phyloP scores from a whole-genome alignment of 805 yeast genomes.

The Ogataea salicorniae region DNA sequence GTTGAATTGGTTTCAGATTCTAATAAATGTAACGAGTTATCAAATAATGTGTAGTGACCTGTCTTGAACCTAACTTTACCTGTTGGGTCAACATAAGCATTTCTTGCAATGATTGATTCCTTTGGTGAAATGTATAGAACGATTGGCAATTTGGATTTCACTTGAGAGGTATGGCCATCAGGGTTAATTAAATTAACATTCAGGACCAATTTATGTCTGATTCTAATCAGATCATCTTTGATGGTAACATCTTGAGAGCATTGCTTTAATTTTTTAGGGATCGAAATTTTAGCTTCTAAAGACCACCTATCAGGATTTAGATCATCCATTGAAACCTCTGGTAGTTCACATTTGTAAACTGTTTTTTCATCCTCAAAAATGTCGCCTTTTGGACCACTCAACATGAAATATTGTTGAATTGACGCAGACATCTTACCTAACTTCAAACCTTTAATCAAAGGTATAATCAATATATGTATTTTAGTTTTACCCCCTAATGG shows the following conservation, averaged over 20 bases:
- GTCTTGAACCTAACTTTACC: constrained; percentile 24
- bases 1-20: too few relatives aligned
- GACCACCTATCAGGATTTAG: constrained; percentile 43
- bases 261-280: constrained; percentile 36
- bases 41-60: constrained; percentile 10
- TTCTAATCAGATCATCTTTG: constrained; percentile 36
- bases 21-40: not conserved
- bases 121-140: constrained; percentile 37
- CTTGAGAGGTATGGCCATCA: constrained; percentile 47
- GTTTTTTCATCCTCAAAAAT: constrained; percentile 24
- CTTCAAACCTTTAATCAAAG: constrained; percentile 40
- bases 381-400: constrained; percentile 20
- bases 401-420: constrained; percentile 28
- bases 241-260: constrained; percentile 40
- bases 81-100: constrained; percentile 19
- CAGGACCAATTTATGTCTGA: constrained; percentile 42
- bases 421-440: constrained; percentile 32
- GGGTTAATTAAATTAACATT: constrained; percentile 41
- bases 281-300: constrained; percentile 34
- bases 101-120: constrained; percentile 20
- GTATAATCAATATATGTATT: constrained; percentile 39
- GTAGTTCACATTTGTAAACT: constrained; percentile 34
- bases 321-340: constrained; percentile 26
- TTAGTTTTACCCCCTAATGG: constrained; percentile 43
- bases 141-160: constrained; percentile 48